Percentiles rank a stretch among this genome's conserved stretches.
These are phyloP conservation scores for Protomyces inundatus DNA, from an alignment of 1,139 yeast genomes.

Conservation along the genomic window DNA sequence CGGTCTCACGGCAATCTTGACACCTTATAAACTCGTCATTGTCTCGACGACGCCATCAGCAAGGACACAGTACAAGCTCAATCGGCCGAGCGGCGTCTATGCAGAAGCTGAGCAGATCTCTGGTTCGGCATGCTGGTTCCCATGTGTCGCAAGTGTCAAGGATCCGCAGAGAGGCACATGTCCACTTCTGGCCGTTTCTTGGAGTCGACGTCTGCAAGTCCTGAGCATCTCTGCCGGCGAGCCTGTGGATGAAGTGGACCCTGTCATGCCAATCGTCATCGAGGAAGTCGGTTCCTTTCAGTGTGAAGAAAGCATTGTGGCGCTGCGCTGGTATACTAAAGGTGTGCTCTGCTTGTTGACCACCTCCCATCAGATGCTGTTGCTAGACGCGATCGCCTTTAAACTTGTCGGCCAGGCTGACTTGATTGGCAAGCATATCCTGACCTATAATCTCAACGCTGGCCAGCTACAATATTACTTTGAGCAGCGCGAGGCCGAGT, in stretches of 20 bases:
- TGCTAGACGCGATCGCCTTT: slow-evolving; percentile 44
- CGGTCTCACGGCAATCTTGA: slow-evolving; percentile 60
- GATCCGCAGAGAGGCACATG: slow-evolving; percentile 20
- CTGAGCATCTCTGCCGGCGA: slow-evolving; percentile 49
- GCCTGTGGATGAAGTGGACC: not conserved
- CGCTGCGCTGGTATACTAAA: slow-evolving; percentile 57
- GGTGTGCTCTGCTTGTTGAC: slow-evolving; percentile 50
- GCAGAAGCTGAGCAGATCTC: slow-evolving; percentile 6
- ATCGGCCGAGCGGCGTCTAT: slow-evolving; percentile 6
- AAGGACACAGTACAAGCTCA: slow-evolving; percentile 48
- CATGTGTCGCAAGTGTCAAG: not conserved
- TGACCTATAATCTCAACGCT: slow-evolving; percentile 43
- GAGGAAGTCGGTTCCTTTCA: not conserved
- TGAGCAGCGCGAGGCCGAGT: slow-evolving; percentile 31
- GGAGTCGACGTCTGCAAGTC: slow-evolving; percentile 56
- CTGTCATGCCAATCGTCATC: slow-evolving; percentile 29
- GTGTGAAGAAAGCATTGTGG: slow-evolving; percentile 46
- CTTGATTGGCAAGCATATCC: slow-evolving; percentile 45
- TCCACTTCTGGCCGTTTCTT: slow-evolving; percentile 61
- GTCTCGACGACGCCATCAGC: slow-evolving; percentile 54
- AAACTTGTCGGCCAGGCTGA: slow-evolving; percentile 44
- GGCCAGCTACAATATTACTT: slow-evolving; percentile 34
- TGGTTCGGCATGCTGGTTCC: slow-evolving; percentile 19
- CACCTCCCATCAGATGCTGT: slow-evolving; percentile 45
- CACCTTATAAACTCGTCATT: slow-evolving; percentile 49